Percentiles rank a stretch among this genome's conserved stretches.
These are phyloP conservation scores for Alternaria solani DNA, from an alignment of 2,329 filamentous ascomycete genomes.

Conservation along the genomic window DNA sequence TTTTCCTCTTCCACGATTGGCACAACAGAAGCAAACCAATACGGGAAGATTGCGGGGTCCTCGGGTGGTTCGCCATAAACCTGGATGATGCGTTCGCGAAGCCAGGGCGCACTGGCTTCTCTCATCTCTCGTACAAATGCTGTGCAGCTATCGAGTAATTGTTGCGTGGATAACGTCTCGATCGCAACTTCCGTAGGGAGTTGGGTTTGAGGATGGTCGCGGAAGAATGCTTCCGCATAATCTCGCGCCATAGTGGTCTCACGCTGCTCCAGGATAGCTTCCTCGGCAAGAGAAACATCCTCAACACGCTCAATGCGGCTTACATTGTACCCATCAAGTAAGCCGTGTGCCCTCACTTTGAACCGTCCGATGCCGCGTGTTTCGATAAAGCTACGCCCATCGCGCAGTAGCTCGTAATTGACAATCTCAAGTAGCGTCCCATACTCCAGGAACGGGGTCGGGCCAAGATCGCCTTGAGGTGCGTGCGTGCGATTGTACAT, in stretches of 20 bases:
- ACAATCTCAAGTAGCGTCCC: constrained; percentile 82
- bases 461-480: constrained; percentile 62
- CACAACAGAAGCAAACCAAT: constrained; percentile 87
- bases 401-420: constrained; percentile 74
- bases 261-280: constrained; percentile 76
- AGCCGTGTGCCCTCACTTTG: constrained; percentile 69
- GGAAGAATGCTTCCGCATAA: constrained; percentile 47
- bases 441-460: constrained; percentile 71
- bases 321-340: constrained; percentile 79
- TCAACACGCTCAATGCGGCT: constrained; percentile 79
- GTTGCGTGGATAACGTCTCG: constrained; percentile 71
- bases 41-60: constrained; percentile 81
- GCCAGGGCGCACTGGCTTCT: constrained; percentile 74
- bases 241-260: constrained; percentile 63
- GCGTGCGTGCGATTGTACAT: constrained; percentile 67
- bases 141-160: constrained; percentile 70
- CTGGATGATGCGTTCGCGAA: constrained; percentile 73
- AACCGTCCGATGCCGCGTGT: constrained; percentile 80
- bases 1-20: constrained; percentile 81
- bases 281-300: constrained; percentile 81
- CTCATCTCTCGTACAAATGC: constrained; percentile 76
- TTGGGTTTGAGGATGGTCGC: constrained; percentile 38
- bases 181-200: constrained; percentile 50
- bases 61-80: constrained; percentile 80
- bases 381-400: constrained; percentile 84